phyloP scores from a whole-genome alignment of 2,329 filamentous ascomycete genomes.

The Dryadomyces quercivorus region DNA sequence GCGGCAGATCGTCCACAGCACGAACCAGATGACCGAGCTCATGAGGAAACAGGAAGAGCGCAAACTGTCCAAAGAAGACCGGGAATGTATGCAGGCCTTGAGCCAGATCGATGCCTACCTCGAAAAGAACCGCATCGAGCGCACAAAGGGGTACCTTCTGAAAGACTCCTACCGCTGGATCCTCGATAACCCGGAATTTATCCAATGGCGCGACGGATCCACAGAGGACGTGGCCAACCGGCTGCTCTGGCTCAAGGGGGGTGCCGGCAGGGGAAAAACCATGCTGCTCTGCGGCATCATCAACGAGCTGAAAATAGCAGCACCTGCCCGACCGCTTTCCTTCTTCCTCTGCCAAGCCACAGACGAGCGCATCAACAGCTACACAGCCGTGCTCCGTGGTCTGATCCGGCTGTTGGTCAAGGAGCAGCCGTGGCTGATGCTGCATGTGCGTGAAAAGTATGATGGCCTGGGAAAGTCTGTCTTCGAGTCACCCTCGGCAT shows the following conservation, averaged over 20 bases:
- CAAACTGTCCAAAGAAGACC: not conserved
- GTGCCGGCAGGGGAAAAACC: constrained; percentile 30
- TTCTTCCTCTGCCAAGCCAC: constrained; percentile 20
- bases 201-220: constrained; percentile 13
- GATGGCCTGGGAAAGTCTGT: constrained; percentile 17
- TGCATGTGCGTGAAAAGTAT: constrained; percentile 21
- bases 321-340: not conserved
- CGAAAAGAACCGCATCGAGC: constrained; percentile 24
- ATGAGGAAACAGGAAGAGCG: not conserved
- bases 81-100: not conserved
- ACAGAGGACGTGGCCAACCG: not conserved
- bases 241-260: constrained; percentile 26
- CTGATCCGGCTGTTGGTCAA: constrained; percentile 19
- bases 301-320: constrained; percentile 15
- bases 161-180: constrained; percentile 23
- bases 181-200: constrained; percentile 16
- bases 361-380: constrained; percentile 15
- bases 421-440: constrained; percentile 18
- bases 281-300: constrained; percentile 29
- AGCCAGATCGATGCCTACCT: constrained; percentile 10
- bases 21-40: not conserved
- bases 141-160: constrained; percentile 21
- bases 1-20: not conserved
- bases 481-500: constrained; percentile 27
- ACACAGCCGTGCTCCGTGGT: constrained; percentile 19